Conservation (phyloP, 164 flowering plant genomes). For the Stephania yunnanensis region DNA sequence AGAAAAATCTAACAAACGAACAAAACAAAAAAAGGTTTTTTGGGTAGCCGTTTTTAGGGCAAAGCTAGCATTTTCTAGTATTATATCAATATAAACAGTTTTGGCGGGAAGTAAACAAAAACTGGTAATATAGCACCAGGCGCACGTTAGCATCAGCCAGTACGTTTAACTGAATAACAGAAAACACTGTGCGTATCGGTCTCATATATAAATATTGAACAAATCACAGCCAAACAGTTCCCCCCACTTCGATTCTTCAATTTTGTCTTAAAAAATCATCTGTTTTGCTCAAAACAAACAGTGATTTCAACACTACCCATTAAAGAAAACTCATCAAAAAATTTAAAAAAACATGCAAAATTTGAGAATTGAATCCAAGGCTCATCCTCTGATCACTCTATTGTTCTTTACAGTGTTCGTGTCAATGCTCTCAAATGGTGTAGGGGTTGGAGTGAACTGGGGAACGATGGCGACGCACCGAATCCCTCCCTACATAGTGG, state of each 20-base stretch:
- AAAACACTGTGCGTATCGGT: not conserved
- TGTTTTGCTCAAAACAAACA: too few relatives aligned
- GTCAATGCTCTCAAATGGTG: slow-evolving; percentile 16
- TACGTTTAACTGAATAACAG: slow-evolving; percentile 33
- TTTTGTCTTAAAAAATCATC: not conserved
- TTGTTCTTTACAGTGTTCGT: slow-evolving; percentile 14
- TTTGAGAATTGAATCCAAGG: not conserved
- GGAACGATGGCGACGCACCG: slow-evolving; percentile 71
- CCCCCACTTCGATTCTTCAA: slow-evolving; percentile 6
- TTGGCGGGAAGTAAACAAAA: too few relatives aligned
- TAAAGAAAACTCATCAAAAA: slow-evolving; percentile 5
- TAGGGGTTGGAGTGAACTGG: slow-evolving; percentile 76
- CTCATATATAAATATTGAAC: not conserved
- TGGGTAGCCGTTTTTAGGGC: too few relatives aligned
- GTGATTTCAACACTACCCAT: slow-evolving; percentile 1
- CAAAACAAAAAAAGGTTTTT: too few relatives aligned
- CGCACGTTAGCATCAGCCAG: not conserved
- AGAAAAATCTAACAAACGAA: too few relatives aligned
- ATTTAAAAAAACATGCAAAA: slow-evolving; percentile 10
- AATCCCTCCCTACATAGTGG: slow-evolving; percentile 62
- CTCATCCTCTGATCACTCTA: slow-evolving; percentile 8
- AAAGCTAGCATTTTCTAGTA: too few relatives aligned
- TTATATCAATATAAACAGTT: too few relatives aligned
- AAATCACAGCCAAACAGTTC: not conserved
- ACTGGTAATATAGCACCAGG: slow-evolving; percentile 2